A percentile compares a stretch with the other conserved stretches of the same genome.
Conservation (phyloP, 1,284 basidiomycete species). For the Pisolithus thermaeus region DNA sequence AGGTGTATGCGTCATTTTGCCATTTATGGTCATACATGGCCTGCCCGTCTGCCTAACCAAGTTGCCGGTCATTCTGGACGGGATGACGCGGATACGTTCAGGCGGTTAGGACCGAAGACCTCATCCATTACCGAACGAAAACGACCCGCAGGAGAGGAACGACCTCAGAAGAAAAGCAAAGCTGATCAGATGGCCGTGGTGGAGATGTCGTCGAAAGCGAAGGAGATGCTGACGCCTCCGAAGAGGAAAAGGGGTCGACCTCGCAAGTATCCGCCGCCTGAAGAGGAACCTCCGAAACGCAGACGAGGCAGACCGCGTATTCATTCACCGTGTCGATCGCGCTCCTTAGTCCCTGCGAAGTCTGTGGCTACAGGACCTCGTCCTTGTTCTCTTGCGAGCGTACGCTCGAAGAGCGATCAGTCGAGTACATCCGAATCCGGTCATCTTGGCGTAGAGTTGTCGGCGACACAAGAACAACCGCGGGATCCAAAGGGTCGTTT, state of each 20-base stretch:
- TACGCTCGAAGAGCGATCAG: constrained; percentile 20
- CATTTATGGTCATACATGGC: constrained; percentile 68
- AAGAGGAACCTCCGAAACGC: constrained; percentile 29
- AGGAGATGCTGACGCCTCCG: constrained; percentile 26
- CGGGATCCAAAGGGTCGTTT: constrained; percentile 45
- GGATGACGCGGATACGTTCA: constrained; percentile 44
- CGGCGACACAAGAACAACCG: constrained; percentile 45
- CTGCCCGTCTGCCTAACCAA: constrained; percentile 49
- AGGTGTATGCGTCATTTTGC: constrained; percentile 74
- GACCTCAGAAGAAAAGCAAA: constrained; percentile 40
- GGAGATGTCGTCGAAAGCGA: constrained; percentile 34
- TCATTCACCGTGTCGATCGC: constrained; percentile 17
- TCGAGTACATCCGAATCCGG: constrained; percentile 22
- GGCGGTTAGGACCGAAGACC: constrained; percentile 44
- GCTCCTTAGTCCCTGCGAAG: constrained; percentile 10
- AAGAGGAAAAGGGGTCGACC: constrained; percentile 34
- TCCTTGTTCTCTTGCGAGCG: constrained; percentile 16
- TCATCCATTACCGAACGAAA: constrained; percentile 50
- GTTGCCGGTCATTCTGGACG: constrained; percentile 42
- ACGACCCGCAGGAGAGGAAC: constrained; percentile 39
- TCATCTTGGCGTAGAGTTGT: constrained; percentile 36
- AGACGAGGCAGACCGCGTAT: constrained; percentile 32
- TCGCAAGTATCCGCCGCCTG: constrained; percentile 29
- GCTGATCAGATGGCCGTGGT: constrained; percentile 30
- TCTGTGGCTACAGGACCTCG: constrained; percentile 9